A percentile compares a stretch with the other conserved stretches of the same genome.
phyloP scores from a whole-genome alignment of 2,329 filamentous ascomycete species.

The Pseudogymnoascus sp. region DNA sequence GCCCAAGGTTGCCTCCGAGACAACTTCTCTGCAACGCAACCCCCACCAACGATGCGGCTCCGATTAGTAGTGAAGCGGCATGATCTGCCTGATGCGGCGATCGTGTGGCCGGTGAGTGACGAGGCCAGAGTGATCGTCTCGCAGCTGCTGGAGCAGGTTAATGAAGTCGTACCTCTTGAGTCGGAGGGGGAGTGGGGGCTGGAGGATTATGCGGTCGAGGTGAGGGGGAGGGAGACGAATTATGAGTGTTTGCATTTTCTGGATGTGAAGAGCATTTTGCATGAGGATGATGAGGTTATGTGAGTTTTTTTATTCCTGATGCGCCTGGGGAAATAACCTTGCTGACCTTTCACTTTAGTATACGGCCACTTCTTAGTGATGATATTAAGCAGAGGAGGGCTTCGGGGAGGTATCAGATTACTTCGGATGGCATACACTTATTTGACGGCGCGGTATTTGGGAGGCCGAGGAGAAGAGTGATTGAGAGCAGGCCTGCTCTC shows the following conservation, averaged over 20 bases:
- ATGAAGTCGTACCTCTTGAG: conserved; percentile 75
- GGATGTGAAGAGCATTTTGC: conserved; percentile 58
- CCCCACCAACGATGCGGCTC: conserved; percentile 50
- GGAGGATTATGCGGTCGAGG: conserved; percentile 82
- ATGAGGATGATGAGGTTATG: conserved; percentile 78
- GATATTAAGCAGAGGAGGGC: conserved; percentile 67
- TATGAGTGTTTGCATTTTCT: conserved; percentile 90
- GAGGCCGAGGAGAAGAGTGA: conserved; percentile 54
- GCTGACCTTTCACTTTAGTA: conserved; percentile 39
- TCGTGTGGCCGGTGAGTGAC: conserved; percentile 60
- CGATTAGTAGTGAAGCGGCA: conserved; percentile 66
- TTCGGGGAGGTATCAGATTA: conserved; percentile 75
- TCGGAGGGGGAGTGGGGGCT: conserved; percentile 67
- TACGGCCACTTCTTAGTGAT: conserved; percentile 66
- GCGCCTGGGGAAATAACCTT: background rate
- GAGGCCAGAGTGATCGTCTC: conserved; percentile 60
- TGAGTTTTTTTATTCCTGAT: conserved; percentile 40
- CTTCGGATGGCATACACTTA: conserved; percentile 67
- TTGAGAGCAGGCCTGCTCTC: conserved; percentile 56
- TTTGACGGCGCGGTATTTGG: conserved; percentile 84
- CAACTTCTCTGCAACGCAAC: background rate
- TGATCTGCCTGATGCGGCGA: conserved; percentile 60
- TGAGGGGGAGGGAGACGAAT: conserved; percentile 48
- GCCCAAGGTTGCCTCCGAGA: background rate
- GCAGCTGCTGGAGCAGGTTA: conserved; percentile 68